A percentile compares a stretch with the other conserved stretches of the same genome.
Conservation (phyloP, 2,329 filamentous ascomycete species). For the Cryphonectria carpinicola region DNA sequence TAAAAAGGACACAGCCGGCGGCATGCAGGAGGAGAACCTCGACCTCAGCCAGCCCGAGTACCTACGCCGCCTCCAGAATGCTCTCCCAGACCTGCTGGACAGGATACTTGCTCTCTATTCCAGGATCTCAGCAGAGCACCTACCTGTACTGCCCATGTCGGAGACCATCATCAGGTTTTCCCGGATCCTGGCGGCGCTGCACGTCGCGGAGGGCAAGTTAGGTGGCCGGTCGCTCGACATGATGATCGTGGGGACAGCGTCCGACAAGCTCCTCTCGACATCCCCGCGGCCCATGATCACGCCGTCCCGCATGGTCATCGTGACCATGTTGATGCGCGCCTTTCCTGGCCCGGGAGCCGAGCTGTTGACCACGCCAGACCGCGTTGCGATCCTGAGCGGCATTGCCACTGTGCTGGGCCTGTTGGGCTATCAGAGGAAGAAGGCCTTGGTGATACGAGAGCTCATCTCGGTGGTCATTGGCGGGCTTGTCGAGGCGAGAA, state of each 20-base stretch:
- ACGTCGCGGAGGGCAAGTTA: constrained; percentile 67
- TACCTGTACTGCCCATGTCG: constrained; percentile 72
- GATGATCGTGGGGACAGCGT: constrained; percentile 65
- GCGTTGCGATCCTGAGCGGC: constrained; percentile 79
- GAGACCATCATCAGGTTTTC: constrained; percentile 76
- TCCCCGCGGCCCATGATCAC: constrained; percentile 59
- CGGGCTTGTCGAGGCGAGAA: constrained; percentile 86
- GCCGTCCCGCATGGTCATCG: constrained; percentile 66
- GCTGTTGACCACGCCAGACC: constrained; percentile 72
- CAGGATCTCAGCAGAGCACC: constrained; percentile 69
- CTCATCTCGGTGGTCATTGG: constrained; percentile 81
- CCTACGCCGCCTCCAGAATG: constrained; percentile 56
- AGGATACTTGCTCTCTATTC: constrained; percentile 76
- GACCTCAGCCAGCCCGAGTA: constrained; percentile 55
- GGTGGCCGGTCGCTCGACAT: constrained; percentile 64
- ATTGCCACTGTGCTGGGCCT: constrained; percentile 84
- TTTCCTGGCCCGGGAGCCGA: constrained; percentile 71
- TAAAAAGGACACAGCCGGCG: constrained; percentile 41
- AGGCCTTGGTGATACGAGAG: constrained; percentile 86
- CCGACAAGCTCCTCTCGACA: constrained; percentile 53
- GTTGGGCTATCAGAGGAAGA: constrained; percentile 83
- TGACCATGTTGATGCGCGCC: constrained; percentile 67
- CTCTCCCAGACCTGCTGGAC: constrained; percentile 75
- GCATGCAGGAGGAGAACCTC: constrained; percentile 43
- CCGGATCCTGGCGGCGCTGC: constrained; percentile 69